Conservation (phyloP, 2,329 filamentous ascomycete species). For the Plectosphaerella sp. region DNA sequence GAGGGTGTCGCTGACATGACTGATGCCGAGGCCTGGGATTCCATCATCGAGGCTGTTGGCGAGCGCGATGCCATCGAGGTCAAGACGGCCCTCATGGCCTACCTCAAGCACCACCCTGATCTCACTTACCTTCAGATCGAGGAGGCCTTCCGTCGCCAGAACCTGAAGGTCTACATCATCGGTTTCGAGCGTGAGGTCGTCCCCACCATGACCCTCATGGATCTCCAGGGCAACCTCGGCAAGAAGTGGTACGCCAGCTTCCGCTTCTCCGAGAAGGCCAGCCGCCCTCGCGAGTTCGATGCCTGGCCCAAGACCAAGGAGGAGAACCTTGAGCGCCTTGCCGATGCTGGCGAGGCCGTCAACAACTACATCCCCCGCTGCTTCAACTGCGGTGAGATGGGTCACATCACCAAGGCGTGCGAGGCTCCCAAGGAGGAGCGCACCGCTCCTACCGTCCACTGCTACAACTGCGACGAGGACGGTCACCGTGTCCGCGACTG, state of each 20-base stretch:
- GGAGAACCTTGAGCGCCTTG: conserved; percentile 61
- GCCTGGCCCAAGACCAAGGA: conserved; percentile 54
- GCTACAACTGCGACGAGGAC: conserved; percentile 58
- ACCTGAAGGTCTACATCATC: conserved; percentile 57
- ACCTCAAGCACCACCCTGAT: conserved; percentile 55
- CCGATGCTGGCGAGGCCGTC: conserved; percentile 60
- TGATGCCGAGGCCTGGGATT: conserved; percentile 54
- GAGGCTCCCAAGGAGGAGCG: conserved; percentile 49
- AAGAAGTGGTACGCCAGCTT: conserved; percentile 62
- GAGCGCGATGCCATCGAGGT: conserved; percentile 58
- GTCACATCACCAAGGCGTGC: conserved; percentile 59
- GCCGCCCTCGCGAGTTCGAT: conserved; percentile 53
- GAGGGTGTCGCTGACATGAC: conserved; percentile 41
- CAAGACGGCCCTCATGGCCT: conserved; percentile 55
- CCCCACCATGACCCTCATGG: conserved; percentile 63
- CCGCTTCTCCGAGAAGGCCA: conserved; percentile 53
- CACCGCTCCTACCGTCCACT: conserved; percentile 45
- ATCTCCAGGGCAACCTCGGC: conserved; percentile 63
- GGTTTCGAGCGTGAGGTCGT: conserved; percentile 53
- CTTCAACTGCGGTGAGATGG: conserved; percentile 58
- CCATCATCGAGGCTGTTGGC: conserved; percentile 45
- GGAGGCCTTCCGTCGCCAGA: conserved; percentile 48
- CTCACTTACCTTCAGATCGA: conserved; percentile 60
- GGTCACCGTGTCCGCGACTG: conserved; percentile 70
- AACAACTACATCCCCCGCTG: conserved; percentile 57